Evolutionary conservation across 139 green algal genomes (phyloP), one percentile per base, ranked within the genome.

Genomic region (Tetratostichococcus sp.): DNA sequence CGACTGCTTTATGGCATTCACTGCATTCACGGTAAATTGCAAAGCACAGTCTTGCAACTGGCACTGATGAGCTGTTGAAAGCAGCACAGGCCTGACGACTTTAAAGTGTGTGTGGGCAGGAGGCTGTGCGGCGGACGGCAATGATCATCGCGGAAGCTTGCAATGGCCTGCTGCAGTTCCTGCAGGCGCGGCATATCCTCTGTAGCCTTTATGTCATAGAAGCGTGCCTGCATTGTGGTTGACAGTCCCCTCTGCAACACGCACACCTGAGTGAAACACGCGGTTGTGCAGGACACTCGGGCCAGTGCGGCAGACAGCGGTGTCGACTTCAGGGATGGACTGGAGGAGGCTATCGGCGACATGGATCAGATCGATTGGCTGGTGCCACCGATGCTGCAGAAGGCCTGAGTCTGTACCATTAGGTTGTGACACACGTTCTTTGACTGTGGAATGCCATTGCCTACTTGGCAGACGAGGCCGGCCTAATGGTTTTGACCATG

Each of bases 351-450:
- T 11, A 50, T 86, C 1, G 21, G 62, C 0, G 35, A 69, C 6
- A 82, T 90, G 72, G 71, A 84, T 0, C 72, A 65, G 1, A 80
- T 90, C 16, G 83, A 88, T 5, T 94, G 90, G 88, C 72, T 95
- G 59, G 89, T 91, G 42, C 90, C 90, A 1, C 90, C 90, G 30
- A 90, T 95, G 86, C 82, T 95, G 73, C 82, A 91, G 26, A 62
- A 26, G 19, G 19, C 4, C 2, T 62, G 50, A 62, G 14, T 50
- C 8, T 50, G 8, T 8, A 22, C 8, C 39, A 50, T 22, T 22
- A 50, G 39, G 39, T 22, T 8, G 14, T 50, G 39, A 50, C 14
- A 26, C 14, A 62, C 50, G 17, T 28, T 25, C 50, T 62, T 8
- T 14, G 39, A 22, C 8, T 50, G 8, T 50, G 39, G 39, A n/a